These are phyloP conservation scores for Populus nigra DNA, from an alignment of 345 rosid species.

Conservation along the genomic window DNA sequence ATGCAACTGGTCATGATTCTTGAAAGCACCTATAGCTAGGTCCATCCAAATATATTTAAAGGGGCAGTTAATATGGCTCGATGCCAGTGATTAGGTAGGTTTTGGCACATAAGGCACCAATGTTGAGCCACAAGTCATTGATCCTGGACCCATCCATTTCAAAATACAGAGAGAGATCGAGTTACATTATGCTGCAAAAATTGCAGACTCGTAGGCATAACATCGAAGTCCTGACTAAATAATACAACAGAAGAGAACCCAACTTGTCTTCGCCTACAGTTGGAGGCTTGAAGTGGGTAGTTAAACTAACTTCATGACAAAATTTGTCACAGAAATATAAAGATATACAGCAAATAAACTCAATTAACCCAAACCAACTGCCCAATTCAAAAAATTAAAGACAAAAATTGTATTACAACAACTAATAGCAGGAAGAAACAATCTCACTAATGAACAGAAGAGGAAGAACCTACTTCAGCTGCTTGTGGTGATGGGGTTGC, in stretches of 20 bases:
- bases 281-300: constrained; percentile 10
- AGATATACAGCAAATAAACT: constrained; percentile 6
- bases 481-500: constrained; percentile 18
- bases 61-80: not conserved
- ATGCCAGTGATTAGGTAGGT: not conserved
- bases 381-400: not conserved
- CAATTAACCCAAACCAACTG: constrained; percentile 16
- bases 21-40: not conserved
- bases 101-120: not conserved
- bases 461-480: constrained; percentile 9
- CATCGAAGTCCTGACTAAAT: constrained; percentile 5
- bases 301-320: constrained; percentile 22
- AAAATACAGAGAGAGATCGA: not conserved
- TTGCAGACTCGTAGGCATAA: constrained; percentile 8
- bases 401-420: not conserved
- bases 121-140: not conserved
- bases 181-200: not conserved
- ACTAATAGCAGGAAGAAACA: not conserved
- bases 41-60: not conserved
- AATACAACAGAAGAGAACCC: constrained; percentile 11
- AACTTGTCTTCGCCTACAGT: constrained; percentile 18
- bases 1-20: not conserved
- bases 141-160: not conserved
- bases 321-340: constrained; percentile 1
- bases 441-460: constrained; percentile 13